Conservation (phyloP, 306 rosid species). For the Quercus alba region DNA sequence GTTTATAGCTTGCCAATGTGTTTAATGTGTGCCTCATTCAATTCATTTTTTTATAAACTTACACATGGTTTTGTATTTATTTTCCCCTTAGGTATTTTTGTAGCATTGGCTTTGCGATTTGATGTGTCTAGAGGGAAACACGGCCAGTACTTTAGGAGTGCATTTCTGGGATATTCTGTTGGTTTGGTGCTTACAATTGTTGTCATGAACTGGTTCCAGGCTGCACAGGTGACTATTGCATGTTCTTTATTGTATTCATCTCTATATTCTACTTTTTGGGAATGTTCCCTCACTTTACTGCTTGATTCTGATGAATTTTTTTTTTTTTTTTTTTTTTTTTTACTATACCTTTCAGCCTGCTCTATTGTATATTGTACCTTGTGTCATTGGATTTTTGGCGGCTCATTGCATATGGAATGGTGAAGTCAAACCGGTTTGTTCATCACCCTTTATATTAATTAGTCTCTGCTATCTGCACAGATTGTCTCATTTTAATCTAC, state of each 20-base stretch:
- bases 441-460: conserved; percentile 3
- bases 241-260: conserved; percentile 12
- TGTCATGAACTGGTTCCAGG: conserved; percentile 99
- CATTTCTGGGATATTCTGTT: conserved; percentile 75
- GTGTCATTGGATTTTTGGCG: conserved; percentile 94
- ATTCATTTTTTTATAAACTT: conserved; percentile 1
- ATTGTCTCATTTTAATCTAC: neutral
- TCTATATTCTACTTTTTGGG: conserved; percentile 1
- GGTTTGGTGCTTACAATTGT: conserved; percentile 89
- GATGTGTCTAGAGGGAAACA: conserved; percentile 86
- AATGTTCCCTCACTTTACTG: neutral
- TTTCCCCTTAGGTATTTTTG: conserved; percentile 73
- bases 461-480: neutral
- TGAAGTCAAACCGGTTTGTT: conserved; percentile 86
- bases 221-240: conserved; percentile 81
- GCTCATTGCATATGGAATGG: conserved; percentile 92
- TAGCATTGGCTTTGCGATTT: conserved; percentile 94
- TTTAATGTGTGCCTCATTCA: neutral
- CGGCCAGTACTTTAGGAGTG: conserved; percentile 89
- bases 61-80: neutral
- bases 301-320: neutral
- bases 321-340: neutral
- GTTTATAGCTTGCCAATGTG: neutral
- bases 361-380: conserved; percentile 86
- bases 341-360: conserved; percentile 73